phyloP scores from a whole-genome alignment of 192 early-diverging fungal genomes.

The Coemansia sp. region DNA sequence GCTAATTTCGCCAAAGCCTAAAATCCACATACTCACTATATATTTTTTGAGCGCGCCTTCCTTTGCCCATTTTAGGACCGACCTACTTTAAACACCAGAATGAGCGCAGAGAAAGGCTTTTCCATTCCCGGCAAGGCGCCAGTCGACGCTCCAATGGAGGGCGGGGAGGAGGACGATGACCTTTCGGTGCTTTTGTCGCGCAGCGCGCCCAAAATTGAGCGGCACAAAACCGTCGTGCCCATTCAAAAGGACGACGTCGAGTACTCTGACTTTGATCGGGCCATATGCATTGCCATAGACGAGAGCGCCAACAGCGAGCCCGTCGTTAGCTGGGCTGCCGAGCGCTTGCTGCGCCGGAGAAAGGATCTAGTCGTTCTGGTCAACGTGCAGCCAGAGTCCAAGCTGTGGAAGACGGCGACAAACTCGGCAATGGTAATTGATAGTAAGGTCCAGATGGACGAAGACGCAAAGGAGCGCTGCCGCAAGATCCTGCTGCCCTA shows the following conservation, averaged over 20 bases:
- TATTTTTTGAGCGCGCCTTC: too few species aligned
- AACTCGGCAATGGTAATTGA: constrained; percentile 1
- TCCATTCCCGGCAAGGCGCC: constrained; percentile 33
- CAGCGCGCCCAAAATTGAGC: constrained; percentile 47
- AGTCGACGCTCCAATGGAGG: constrained; percentile 26
- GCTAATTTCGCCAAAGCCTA: too few species aligned
- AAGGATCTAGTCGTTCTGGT: constrained; percentile 47
- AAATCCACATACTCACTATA: too few species aligned
- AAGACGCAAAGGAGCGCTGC: constrained; percentile 46
- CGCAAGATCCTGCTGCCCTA: constrained; percentile 37
- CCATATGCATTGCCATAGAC: constrained; percentile 44
- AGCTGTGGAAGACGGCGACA: constrained; percentile 26
- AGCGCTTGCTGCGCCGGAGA: constrained; percentile 42
- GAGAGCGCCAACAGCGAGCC: constrained; percentile 42
- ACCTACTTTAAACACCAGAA: too few species aligned
- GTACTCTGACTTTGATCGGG: constrained; percentile 50
- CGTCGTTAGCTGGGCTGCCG: constrained; percentile 42
- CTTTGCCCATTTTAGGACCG: too few species aligned
- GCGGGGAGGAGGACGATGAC: constrained; percentile 48
- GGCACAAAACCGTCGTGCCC: constrained; percentile 45
- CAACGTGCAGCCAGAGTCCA: constrained; percentile 48
- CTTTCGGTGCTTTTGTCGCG: constrained; percentile 44
- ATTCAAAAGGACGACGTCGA: constrained; percentile 50
- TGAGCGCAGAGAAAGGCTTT: constrained; percentile 21
- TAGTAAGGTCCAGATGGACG: constrained; percentile 21